phyloP scores from a whole-genome alignment of 73 alveolate species.

The Strombidium stylifer region DNA sequence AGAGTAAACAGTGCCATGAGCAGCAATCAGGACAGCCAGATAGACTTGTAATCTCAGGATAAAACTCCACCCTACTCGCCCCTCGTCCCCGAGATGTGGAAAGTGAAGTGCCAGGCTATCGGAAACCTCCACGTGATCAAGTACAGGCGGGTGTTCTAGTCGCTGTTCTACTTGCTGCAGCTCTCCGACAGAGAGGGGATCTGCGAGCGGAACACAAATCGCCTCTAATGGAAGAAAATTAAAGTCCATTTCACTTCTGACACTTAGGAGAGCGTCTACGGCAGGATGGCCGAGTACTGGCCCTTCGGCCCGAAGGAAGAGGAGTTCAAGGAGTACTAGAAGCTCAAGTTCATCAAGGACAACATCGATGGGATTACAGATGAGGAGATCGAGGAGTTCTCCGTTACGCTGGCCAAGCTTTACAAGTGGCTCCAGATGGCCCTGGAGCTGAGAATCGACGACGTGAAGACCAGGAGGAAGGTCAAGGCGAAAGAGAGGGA shows the following conservation, averaged over 20 bases:
- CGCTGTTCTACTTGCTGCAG: conserved; percentile 34
- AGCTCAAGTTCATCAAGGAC: conserved; percentile 36
- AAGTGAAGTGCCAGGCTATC: conserved; percentile 27
- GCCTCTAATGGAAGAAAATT: conserved; percentile 53
- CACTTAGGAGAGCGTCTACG: background rate
- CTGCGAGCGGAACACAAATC: conserved; percentile 57
- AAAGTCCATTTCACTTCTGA: conserved; percentile 6
- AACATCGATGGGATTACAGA: conserved; percentile 14
- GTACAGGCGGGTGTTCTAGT: conserved; percentile 24
- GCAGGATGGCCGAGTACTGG: conserved; percentile 7
- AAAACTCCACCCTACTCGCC: conserved; percentile 11
- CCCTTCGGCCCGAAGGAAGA: conserved; percentile 51
- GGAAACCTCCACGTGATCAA: conserved; percentile 36
- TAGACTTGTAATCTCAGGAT: background rate
- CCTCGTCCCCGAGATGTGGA: conserved; percentile 34
- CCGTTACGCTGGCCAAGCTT: conserved; percentile 35
- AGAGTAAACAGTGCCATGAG: background rate
- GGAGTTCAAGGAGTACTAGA: conserved; percentile 25
- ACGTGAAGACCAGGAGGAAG: conserved; percentile 28
- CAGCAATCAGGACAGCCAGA: background rate
- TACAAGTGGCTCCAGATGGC: conserved; percentile 35
- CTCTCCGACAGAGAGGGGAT: conserved; percentile 47
- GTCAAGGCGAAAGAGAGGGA: conserved; percentile 22
- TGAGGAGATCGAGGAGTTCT: conserved; percentile 52
- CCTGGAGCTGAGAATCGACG: conserved; percentile 50